These are phyloP conservation scores for Erythrobasidium yunnanense DNA, from an alignment of 768 basidiomycete species.

Conservation along the genomic window DNA sequence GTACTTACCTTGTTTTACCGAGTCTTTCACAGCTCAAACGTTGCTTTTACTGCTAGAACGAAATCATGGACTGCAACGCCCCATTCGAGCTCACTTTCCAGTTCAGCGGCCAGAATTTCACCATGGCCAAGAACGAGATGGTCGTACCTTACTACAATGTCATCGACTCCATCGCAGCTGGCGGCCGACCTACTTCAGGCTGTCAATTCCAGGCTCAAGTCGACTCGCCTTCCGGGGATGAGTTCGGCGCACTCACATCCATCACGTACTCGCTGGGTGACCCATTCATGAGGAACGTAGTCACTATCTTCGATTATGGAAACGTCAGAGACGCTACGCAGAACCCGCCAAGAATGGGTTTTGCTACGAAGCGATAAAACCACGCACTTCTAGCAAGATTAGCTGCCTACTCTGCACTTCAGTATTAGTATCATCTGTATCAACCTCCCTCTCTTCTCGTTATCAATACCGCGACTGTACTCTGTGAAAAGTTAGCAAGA, in stretches of 20 bases:
- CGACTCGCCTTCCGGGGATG: background rate
- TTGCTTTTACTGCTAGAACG: background rate
- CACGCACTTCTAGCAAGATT: background rate
- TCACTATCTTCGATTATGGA: constrained; percentile 22
- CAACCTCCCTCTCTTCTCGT: too few relatives aligned
- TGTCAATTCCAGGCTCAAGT: constrained; percentile 23
- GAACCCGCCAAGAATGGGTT: constrained; percentile 5
- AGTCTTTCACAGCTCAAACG: too few relatives aligned
- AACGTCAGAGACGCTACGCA: background rate
- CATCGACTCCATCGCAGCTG: background rate
- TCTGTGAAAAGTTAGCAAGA: too few relatives aligned
- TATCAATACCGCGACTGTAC: too few relatives aligned
- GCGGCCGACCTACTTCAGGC: background rate
- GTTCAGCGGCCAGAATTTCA: constrained; percentile 12
- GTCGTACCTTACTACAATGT: constrained; percentile 7
- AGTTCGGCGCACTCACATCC: constrained; percentile 6
- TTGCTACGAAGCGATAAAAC: background rate
- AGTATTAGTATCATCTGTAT: too few relatives aligned
- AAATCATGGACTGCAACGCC: background rate
- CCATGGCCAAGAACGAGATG: constrained; percentile 1
- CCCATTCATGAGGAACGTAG: background rate
- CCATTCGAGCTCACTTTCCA: constrained; percentile 5
- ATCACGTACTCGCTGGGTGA: constrained; percentile 17
- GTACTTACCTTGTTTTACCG: background rate
- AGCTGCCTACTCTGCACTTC: too few relatives aligned